Conservation (phyloP, 345 rosid species). For the Turritis glabra region DNA sequence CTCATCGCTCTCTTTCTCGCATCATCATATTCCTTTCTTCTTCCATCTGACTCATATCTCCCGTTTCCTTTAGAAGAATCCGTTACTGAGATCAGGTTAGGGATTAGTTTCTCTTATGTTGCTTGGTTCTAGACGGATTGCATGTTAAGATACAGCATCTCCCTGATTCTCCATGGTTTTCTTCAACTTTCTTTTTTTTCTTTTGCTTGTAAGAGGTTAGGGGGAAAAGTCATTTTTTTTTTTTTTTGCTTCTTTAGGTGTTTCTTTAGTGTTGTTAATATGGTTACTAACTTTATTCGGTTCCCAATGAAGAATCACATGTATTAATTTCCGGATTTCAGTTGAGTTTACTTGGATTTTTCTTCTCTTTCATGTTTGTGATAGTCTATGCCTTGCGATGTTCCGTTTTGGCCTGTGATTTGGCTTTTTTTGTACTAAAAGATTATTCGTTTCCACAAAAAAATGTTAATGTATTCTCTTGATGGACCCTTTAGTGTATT, state of each 20-base stretch:
- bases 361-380: neutral
- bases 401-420: neutral
- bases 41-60: neutral
- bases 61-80: neutral
- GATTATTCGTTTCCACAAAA: neutral
- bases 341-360: neutral
- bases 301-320: neutral
- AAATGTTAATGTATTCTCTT: neutral
- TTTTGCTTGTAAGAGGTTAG: neutral
- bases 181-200: neutral
- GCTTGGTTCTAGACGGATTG: neutral
- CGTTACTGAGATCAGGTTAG: conserved; percentile 18
- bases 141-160: neutral
- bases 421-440: neutral
- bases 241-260: neutral
- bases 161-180: neutral
- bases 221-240: neutral
- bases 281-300: neutral
- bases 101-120: neutral
- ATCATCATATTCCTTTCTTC: neutral
- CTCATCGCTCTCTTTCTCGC: conserved; percentile 1
- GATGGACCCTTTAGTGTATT: neutral
- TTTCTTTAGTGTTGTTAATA: neutral
- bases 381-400: conserved; percentile 5
- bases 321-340: neutral